Conservation (phyloP, 129 eudicot species). For the Escallonia herrerae region DNA sequence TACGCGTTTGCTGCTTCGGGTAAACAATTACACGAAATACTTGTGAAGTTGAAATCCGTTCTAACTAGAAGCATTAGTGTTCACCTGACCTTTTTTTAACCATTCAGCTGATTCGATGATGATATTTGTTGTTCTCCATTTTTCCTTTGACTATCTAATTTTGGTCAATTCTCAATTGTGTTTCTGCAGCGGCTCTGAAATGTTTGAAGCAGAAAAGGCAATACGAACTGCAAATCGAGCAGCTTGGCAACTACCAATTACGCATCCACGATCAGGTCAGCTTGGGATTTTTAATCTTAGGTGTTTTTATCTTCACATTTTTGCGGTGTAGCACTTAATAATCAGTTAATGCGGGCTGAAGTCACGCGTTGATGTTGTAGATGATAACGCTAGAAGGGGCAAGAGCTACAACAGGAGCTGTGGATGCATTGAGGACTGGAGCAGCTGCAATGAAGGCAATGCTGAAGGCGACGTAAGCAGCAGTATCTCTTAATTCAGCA, state of each 20-base stretch:
- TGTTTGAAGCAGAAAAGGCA: background rate
- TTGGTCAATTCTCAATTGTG: background rate
- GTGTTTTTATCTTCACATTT: background rate
- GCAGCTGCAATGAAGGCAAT: conserved; percentile 7
- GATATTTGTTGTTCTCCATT: background rate
- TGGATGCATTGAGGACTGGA: conserved; percentile 1
- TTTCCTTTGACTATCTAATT: background rate
- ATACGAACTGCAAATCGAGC: background rate
- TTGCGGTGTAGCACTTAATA: too few species aligned
- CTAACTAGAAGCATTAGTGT: too few species aligned
- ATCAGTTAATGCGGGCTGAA: background rate
- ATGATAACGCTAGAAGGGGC: conserved; percentile 3
- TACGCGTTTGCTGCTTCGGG: too few species aligned
- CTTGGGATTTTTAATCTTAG: background rate
- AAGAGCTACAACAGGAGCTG: background rate
- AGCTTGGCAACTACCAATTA: background rate
- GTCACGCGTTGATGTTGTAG: background rate
- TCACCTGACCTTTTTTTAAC: too few species aligned
- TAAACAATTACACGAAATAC: background rate
- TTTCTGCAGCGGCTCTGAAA: background rate
- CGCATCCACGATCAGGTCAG: conserved; percentile 1
- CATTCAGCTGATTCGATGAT: background rate
- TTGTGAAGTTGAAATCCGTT: background rate
- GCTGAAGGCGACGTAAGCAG: background rate
- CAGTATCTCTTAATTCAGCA: background rate